phyloP scores from a whole-genome alignment of 2,329 filamentous ascomycete species.

The Fusarium lateritium region DNA sequence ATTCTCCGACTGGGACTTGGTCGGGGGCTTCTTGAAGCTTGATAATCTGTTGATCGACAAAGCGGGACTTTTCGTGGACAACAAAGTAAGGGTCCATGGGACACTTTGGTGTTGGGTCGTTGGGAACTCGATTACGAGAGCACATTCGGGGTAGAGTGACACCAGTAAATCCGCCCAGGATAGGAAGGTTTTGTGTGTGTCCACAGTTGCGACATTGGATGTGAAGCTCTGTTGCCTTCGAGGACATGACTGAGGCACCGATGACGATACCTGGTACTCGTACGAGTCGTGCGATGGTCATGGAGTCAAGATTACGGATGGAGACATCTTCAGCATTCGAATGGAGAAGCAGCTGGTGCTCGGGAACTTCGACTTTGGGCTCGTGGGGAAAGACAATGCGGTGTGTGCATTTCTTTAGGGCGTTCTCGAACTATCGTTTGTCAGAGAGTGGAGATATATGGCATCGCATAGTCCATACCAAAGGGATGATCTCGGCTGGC shows the following conservation, averaged over 20 bases:
- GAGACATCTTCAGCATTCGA: conserved; percentile 92
- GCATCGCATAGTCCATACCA: conserved; percentile 69
- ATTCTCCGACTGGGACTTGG: conserved; percentile 95
- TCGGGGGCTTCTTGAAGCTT: conserved; percentile 98
- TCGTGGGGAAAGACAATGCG: conserved; percentile 90
- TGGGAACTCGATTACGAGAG: conserved; percentile 72
- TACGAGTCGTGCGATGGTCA: conserved; percentile 94
- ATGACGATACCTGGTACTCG: conserved; percentile 98
- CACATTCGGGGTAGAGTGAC: conserved; percentile 88
- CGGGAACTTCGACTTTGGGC: conserved; percentile 77
- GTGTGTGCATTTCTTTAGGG: conserved; percentile 91
- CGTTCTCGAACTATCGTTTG: conserved; percentile 82
- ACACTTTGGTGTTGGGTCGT: conserved; percentile 81
- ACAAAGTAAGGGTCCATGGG: conserved; percentile 97
- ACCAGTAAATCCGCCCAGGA: conserved; percentile 89
- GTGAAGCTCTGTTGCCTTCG: conserved; percentile 89
- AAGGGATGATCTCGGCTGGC: conserved; percentile 91
- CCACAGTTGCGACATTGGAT: conserved; percentile 92
- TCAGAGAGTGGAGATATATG: conserved; percentile 10
- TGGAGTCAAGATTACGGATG: conserved; percentile 93
- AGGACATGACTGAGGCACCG: conserved; percentile 95
- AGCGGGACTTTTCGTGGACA: conserved; percentile 91
- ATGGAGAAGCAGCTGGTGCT: conserved; percentile 95
- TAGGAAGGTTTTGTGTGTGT: conserved; percentile 76
- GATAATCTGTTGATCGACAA: conserved; percentile 98